A percentile compares a stretch with the other conserved stretches of the same genome.
Evolutionary conservation across 2,329 filamentous ascomycete species (phyloP).

Genomic region (Dothiorella sarmentorum): DNA sequence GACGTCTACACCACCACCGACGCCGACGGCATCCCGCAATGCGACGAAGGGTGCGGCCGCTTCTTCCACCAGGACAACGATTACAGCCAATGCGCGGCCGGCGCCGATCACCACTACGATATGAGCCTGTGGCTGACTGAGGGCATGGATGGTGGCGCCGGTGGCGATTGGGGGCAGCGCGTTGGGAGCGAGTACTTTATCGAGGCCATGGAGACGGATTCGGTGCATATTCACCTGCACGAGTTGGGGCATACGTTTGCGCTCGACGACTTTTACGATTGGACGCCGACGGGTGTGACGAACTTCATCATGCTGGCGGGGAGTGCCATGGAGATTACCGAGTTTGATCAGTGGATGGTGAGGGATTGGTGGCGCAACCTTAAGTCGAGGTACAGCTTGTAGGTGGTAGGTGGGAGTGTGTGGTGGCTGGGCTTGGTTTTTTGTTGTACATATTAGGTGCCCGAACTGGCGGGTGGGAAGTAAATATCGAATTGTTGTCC

Average conservation of each 20-base stretch:
- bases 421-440: too few species aligned
- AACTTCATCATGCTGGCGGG: conserved; percentile 49
- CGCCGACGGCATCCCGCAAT: conserved; percentile 41
- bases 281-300: conserved; percentile 41
- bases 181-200: conserved; percentile 46
- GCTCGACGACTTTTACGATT: conserved; percentile 41
- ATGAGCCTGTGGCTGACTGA: conserved; percentile 49
- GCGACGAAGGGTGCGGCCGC: conserved; percentile 41
- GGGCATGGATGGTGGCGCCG: conserved; percentile 44
- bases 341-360: conserved; percentile 51
- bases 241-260: conserved; percentile 26
- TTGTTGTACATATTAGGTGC: too few species aligned
- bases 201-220: conserved; percentile 33
- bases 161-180: conserved; percentile 49
- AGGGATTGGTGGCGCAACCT: conserved; percentile 47
- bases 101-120: conserved; percentile 41
- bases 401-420: too few species aligned
- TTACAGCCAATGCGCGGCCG: conserved; percentile 40
- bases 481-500: too few species aligned
- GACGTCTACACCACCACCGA: conserved; percentile 45
- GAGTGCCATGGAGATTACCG: conserved; percentile 41
- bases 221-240: conserved; percentile 47
- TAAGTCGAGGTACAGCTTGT: conserved; percentile 24
- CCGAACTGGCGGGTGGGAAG: too few species aligned
- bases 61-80: conserved; percentile 47